Conservation (phyloP, 441 rosid genomes). For the Omphalea diandra region DNA sequence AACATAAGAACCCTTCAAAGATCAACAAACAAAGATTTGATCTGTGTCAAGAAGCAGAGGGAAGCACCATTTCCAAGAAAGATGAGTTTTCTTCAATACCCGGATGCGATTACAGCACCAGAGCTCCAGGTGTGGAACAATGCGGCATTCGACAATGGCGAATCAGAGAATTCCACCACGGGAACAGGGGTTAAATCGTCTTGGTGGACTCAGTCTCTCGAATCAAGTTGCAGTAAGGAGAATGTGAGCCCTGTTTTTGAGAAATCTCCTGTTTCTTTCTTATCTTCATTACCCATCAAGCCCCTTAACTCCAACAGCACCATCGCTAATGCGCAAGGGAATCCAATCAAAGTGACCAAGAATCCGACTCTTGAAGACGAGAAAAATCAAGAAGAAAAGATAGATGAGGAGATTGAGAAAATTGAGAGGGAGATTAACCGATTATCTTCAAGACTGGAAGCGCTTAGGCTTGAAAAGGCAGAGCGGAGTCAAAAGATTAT, state of each 20-base stretch:
- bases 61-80: constrained; percentile 6
- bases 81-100: constrained; percentile 55
- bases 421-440: constrained; percentile 72
- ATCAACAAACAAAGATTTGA: constrained; percentile 2
- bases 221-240: constrained; percentile 66
- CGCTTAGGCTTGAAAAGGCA: constrained; percentile 69
- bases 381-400: constrained; percentile 40
- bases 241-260: constrained; percentile 44
- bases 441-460: constrained; percentile 60
- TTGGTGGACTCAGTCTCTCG: constrained; percentile 56
- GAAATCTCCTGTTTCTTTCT: constrained; percentile 36
- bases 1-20: constrained; percentile 1
- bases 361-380: constrained; percentile 28
- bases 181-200: constrained; percentile 37
- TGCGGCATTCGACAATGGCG: constrained; percentile 84
- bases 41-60: constrained; percentile 5
- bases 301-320: constrained; percentile 35
- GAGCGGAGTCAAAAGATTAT: constrained; percentile 42
- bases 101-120: constrained; percentile 40
- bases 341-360: constrained; percentile 29
- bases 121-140: constrained; percentile 89
- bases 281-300: constrained; percentile 31
- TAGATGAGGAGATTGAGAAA: constrained; percentile 76
- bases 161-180: constrained; percentile 48
- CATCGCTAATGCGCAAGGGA: constrained; percentile 21